phyloP scores from a whole-genome alignment of 306 rosid species.

The Erythrophleum fordii region DNA sequence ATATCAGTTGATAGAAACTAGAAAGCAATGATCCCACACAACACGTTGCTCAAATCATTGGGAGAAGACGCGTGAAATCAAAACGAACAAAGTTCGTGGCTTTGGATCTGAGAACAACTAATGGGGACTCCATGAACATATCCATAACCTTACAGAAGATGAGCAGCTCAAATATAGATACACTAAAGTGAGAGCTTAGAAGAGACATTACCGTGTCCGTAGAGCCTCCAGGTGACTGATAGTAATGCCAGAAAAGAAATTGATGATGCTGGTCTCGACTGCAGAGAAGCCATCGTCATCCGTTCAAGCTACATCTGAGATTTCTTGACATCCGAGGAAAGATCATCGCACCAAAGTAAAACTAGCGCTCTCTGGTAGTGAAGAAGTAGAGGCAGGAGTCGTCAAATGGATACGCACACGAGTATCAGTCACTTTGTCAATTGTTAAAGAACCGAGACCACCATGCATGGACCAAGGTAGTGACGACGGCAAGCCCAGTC shows the following conservation, averaged over 20 bases:
- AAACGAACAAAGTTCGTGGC: neutral
- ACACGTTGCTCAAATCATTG: neutral
- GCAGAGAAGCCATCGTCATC: constrained; percentile 51
- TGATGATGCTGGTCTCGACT: constrained; percentile 44
- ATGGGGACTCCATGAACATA: neutral
- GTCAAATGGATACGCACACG: neutral
- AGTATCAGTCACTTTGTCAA: neutral
- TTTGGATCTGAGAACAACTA: constrained; percentile 18
- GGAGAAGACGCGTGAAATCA: neutral
- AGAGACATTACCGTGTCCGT: constrained; percentile 50
- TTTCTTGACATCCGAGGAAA: constrained; percentile 63
- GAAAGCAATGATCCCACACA: constrained; percentile 17
- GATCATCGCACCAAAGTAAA: constrained; percentile 44
- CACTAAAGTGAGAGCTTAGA: neutral
- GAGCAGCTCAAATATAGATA: neutral
- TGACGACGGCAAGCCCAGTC: constrained; percentile 40
- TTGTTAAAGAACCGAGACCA: neutral
- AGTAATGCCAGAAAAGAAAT: constrained; percentile 20
- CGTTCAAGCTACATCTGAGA: constrained; percentile 50
- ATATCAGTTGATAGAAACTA: neutral
- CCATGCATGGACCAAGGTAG: neutral
- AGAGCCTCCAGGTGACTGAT: constrained; percentile 40
- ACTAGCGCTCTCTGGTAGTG: neutral
- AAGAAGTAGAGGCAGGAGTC: neutral
- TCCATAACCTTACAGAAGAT: neutral